These are phyloP conservation scores for Flaveria linearis DNA, from an alignment of 129 eudicot species.

Conservation along the genomic window DNA sequence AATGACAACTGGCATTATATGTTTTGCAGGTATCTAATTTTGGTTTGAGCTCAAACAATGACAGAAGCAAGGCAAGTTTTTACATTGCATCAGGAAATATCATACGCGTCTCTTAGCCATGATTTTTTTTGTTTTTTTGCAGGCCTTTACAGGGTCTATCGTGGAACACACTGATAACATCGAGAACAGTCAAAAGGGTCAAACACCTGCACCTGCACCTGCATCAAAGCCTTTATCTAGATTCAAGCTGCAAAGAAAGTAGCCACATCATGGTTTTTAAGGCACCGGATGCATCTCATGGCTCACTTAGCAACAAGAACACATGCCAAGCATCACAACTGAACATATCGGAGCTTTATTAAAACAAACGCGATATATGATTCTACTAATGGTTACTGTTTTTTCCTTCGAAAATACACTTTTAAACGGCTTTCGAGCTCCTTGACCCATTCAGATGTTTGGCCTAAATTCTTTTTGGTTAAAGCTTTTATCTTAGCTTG, in stretches of 20 bases:
- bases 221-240: constrained; percentile 71
- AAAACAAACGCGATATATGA: background rate
- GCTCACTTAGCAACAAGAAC: background rate
- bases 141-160: constrained; percentile 82
- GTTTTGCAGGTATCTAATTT: constrained; percentile 35
- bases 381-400: no score
- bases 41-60: constrained; percentile 11
- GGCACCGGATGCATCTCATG: background rate
- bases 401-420: no score
- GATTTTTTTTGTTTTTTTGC: constrained; percentile 1
- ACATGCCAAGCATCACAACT: background rate
- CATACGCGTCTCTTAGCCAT: background rate
- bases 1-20: background rate
- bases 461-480: no score
- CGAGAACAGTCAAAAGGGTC: constrained; percentile 41
- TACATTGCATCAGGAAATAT: background rate
- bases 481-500: no score
- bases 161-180: constrained; percentile 58
- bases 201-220: constrained; percentile 28
- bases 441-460: no score
- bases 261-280: constrained; percentile 22
- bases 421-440: no score
- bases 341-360: background rate
- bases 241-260: constrained; percentile 73
- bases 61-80: constrained; percentile 51